phyloP scores from a whole-genome alignment of 306 rosid species.

The Vigna radiata region DNA sequence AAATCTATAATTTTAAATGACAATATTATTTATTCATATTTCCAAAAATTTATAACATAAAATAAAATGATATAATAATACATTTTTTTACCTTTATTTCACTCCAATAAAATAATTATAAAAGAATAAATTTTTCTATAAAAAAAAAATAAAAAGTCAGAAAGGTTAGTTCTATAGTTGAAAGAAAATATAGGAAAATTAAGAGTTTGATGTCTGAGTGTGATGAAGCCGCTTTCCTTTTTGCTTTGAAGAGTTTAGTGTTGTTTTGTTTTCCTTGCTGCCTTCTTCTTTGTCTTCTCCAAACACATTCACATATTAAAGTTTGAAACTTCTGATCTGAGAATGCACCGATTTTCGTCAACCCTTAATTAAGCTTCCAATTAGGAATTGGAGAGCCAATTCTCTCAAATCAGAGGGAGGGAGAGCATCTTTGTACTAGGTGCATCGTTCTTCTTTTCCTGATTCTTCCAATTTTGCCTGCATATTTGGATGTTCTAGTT shows the following conservation, averaged over 20 bases:
- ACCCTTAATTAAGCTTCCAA: background rate
- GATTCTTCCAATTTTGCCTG: conserved; percentile 9
- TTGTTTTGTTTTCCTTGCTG: background rate
- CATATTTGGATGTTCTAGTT: conserved; percentile 6
- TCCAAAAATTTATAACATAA: too few relatives aligned
- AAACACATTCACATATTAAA: background rate
- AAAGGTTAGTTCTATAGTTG: too few relatives aligned
- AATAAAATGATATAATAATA: too few relatives aligned
- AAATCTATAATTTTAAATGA: too few relatives aligned
- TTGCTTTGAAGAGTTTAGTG: background rate
- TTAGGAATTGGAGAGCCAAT: background rate
- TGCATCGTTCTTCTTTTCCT: background rate
- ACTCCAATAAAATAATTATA: too few relatives aligned
- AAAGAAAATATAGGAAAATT: too few relatives aligned
- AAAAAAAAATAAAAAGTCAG: too few relatives aligned
- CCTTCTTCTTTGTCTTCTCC: background rate
- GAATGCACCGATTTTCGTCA: background rate
- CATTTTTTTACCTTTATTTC: too few relatives aligned
- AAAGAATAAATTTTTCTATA: too few relatives aligned
- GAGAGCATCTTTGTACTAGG: background rate
- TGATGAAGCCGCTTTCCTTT: background rate
- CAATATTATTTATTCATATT: too few relatives aligned
- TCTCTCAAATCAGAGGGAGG: background rate
- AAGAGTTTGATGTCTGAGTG: too few relatives aligned
- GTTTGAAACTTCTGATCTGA: conserved; percentile 19